Conservation (phyloP, 768 basidiomycete species). For the Tephrocybe rancida region DNA sequence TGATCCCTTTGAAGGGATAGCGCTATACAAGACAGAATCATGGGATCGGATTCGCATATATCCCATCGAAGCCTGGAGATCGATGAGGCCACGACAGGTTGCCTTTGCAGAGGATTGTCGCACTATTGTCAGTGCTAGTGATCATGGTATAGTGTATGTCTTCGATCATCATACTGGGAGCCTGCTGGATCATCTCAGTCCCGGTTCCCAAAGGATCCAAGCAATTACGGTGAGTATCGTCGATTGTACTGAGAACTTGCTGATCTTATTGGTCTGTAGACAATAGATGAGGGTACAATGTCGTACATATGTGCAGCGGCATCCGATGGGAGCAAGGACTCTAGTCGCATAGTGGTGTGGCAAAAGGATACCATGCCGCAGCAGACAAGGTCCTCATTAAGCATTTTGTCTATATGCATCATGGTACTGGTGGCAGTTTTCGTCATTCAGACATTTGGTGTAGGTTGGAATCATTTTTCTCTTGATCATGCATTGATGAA, state of each 20-base stretch:
- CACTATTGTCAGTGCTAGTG: slow-evolving; percentile 17
- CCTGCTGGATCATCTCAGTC: slow-evolving; percentile 6
- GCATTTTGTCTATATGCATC: too few relatives aligned
- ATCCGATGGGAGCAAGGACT: too few relatives aligned
- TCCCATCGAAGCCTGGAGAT: neutral
- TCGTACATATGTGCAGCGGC: too few relatives aligned
- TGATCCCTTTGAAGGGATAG: neutral
- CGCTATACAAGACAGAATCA: neutral
- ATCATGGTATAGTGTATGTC: slow-evolving; percentile 20
- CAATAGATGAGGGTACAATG: neutral
- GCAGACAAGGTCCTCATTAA: too few relatives aligned
- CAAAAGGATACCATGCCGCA: too few relatives aligned
- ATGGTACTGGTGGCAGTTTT: too few relatives aligned
- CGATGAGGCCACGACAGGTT: slow-evolving; percentile 12
- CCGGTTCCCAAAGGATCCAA: neutral
- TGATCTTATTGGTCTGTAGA: neutral
- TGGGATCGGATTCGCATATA: neutral
- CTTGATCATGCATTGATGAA: too few relatives aligned
- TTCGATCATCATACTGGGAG: slow-evolving; percentile 15
- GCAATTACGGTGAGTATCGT: neutral
- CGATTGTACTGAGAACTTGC: too few relatives aligned
- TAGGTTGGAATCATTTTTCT: too few relatives aligned
- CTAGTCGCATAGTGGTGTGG: too few relatives aligned
- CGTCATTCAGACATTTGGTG: too few relatives aligned
- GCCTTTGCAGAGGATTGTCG: slow-evolving; percentile 11